These are phyloP conservation scores for Aureobasidium sp. DNA, from an alignment of 2,329 filamentous ascomycete genomes.

Conservation along the genomic window DNA sequence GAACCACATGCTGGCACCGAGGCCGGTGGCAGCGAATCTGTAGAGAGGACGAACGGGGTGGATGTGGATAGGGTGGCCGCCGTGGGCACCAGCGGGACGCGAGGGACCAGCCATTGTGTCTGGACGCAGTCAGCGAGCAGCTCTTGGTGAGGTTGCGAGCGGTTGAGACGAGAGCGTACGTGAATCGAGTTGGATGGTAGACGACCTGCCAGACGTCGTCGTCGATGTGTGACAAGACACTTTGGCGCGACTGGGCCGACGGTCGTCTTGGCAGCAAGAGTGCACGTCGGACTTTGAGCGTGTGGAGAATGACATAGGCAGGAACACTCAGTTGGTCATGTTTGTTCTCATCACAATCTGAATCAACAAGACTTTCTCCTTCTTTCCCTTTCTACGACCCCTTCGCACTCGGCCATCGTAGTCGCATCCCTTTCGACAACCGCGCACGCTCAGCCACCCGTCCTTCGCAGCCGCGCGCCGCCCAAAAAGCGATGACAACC, in stretches of 20 bases:
- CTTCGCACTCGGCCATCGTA: not conserved
- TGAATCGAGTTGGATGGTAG: not conserved
- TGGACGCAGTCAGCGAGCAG: not conserved
- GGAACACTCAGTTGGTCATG: not conserved
- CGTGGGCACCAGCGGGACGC: constrained; percentile 30
- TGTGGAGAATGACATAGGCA: not conserved
- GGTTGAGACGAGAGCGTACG: not conserved
- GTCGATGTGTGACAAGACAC: not conserved
- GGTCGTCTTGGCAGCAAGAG: not conserved
- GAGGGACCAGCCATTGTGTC: constrained; percentile 15
- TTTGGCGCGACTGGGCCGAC: not conserved
- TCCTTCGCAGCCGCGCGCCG: not conserved
- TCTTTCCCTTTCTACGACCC: not conserved
- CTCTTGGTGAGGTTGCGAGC: not conserved
- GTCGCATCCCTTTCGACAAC: not conserved
- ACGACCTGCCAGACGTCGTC: not conserved
- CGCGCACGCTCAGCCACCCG: not conserved
- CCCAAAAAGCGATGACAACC: not conserved
- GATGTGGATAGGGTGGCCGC: constrained; percentile 49
- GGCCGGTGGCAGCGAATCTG: constrained; percentile 74
- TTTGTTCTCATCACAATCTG: not conserved
- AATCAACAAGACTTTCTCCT: not conserved
- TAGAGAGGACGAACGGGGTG: constrained; percentile 64
- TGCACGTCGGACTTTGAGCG: not conserved
- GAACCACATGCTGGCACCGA: constrained; percentile 98